Evolutionary conservation across 352 stramenopile genomes (phyloP), one percentile per base, ranked within the genome.

Genomic region (Phytophthora gonapodyides): DNA sequence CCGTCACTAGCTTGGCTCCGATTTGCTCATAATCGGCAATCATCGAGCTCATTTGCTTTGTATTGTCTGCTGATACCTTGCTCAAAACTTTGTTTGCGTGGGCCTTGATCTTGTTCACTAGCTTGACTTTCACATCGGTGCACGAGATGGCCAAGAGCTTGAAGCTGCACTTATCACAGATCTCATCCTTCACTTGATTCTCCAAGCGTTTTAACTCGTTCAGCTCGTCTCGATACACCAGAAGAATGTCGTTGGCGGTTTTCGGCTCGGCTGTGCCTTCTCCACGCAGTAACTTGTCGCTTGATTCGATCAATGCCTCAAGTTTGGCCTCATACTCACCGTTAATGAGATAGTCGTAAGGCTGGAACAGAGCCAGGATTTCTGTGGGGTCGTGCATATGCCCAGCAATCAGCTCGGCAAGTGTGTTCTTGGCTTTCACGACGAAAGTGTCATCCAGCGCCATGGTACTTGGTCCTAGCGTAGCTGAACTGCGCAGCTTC

Each of bases 151-250:
- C 85, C 57, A 98, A 97, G 45, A 98, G 73, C 41, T 84, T 77
- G 63, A 96, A 97, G 62, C 78, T 89, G 70, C 88, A 97, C 38
- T 97, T 87, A 53, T 98, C 91, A n/a, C 76, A 64, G 37, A 96
- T 82, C 0, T 71, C 63, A 3, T 64, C 55, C 10, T 61, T 53
- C 15, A 96, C 73, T 11, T 69, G 56, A 16, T 64, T 69, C 47
- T 92, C 80, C 17, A 89, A 49, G 2, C 51, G 30, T 35, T 83
- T 81, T 3, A 97, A 51, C 1, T 75, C 67, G 12, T 57, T 66
- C 0, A 96, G 62, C 17, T 97, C 89, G 4, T 67, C 53, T 31
- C 74, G 58, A 7, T 93, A 76, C 5, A 60, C 34, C 3, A 61
- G 40, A 7, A 97, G 66, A 3, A 85, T 53, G 12, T 91, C 84